Percentiles rank a stretch among this genome's conserved stretches.
Conservation (phyloP, 2,329 filamentous ascomycete genomes). For the Fusarium sp. region DNA sequence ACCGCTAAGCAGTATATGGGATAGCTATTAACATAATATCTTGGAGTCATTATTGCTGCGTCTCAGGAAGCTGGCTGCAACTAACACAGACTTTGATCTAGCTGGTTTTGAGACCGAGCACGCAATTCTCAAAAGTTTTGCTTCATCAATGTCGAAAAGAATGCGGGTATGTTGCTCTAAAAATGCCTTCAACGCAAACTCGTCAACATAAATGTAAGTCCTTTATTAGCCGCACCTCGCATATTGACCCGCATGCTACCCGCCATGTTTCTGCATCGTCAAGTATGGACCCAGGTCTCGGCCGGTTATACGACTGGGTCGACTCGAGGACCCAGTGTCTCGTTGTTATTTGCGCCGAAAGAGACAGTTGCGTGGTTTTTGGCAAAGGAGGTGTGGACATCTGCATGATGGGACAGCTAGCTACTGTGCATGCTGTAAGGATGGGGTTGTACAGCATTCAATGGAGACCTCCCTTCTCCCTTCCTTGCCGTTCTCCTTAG, state of each 20-base stretch:
- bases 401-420: slow-evolving; percentile 21
- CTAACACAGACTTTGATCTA: slow-evolving; percentile 10
- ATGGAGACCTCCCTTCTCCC: slow-evolving; percentile 12
- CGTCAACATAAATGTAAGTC: slow-evolving; percentile 14
- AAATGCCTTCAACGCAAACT: slow-evolving; percentile 13
- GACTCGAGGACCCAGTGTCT: slow-evolving; percentile 34
- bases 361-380: slow-evolving; percentile 36
- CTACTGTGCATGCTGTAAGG: not conserved
- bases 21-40: slow-evolving; percentile 2
- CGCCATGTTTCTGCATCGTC: slow-evolving; percentile 18
- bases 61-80: not conserved
- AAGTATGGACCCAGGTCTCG: slow-evolving; percentile 33
- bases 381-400: slow-evolving; percentile 37
- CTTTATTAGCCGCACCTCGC: slow-evolving; percentile 29
- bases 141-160: slow-evolving; percentile 20
- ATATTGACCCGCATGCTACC: slow-evolving; percentile 32
- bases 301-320: slow-evolving; percentile 41
- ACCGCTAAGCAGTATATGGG: slow-evolving; percentile 24
- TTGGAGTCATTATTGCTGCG: not conserved
- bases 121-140: not conserved
- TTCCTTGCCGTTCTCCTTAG: slow-evolving; percentile 18
- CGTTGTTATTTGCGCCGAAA: slow-evolving; percentile 15
- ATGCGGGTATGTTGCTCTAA: slow-evolving; percentile 25
- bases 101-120: slow-evolving; percentile 12
- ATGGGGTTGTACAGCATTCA: slow-evolving; percentile 19